These are phyloP conservation scores for Letharia lupina DNA, from an alignment of 495 filamentous ascomycete species.

Conservation along the genomic window DNA sequence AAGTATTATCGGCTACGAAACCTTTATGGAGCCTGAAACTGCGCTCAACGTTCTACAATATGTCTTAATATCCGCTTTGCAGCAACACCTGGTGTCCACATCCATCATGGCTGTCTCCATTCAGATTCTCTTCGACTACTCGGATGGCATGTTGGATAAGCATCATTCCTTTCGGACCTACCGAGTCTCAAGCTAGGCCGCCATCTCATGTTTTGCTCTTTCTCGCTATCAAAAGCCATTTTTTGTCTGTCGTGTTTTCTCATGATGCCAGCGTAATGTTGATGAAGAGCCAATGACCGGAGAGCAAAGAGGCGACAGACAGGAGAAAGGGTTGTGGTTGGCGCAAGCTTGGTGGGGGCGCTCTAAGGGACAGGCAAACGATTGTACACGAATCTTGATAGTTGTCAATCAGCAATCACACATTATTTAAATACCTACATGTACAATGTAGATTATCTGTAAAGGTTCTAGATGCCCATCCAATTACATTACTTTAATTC, in stretches of 20 bases:
- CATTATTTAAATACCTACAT: too few relatives aligned
- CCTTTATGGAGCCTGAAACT: neutral
- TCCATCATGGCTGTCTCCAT: conserved; percentile 3
- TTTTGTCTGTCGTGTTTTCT: neutral
- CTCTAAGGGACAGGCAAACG: neutral
- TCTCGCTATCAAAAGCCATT: conserved; percentile 17
- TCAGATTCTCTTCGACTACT: conserved; percentile 6
- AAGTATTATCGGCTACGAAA: neutral
- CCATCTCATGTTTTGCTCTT: conserved; percentile 6
- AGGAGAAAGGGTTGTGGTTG: neutral
- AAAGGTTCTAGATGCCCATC: neutral
- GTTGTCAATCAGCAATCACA: neutral
- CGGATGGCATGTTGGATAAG: conserved; percentile 18
- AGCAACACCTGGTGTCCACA: neutral
- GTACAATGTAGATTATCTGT: too few relatives aligned
- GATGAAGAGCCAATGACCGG: conserved; percentile 6
- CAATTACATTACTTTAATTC: neutral
- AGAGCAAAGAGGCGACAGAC: neutral
- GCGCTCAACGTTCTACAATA: neutral
- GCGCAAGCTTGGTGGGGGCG: conserved; percentile 2
- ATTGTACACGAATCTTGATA: conserved; percentile 17
- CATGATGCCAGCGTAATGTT: conserved; percentile 11
- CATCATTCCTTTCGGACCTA: conserved; percentile 6
- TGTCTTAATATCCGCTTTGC: conserved; percentile 1
- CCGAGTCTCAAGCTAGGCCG: neutral